Evolutionary conservation across 352 stramenopile species (phyloP), one percentile per base, ranked within the genome.

Genomic region (Phytophthora brassicae): DNA sequence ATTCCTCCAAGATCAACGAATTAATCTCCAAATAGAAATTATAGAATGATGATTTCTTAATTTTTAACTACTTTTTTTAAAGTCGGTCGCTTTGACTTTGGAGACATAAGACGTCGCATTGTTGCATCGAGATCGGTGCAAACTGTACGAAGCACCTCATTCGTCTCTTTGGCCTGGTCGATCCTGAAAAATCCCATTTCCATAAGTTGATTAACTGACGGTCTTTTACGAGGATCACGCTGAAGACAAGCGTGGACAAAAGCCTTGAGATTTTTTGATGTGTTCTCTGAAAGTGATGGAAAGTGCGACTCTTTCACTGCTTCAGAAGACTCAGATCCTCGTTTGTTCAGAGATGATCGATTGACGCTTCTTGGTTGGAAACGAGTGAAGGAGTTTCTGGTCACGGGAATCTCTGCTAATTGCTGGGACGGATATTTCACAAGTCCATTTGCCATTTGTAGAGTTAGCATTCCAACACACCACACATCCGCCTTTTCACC

Each of bases 1-100:
- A 92, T 51, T 72, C 81, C 17, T 86, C 79, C 53, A 92, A 92
- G 61, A 86, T 92, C 52, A 86, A 86, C 43, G 79, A 89, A 2
- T 70, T 92, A 26, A 88, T 91, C 22, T 70, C 74, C 35, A 70
- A 72, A 54, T 72, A 60, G 55, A 54, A 51, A 26, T n/a, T 36
- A 36, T n/a, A n/a, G n/a, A n/a, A n/a, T n/a, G n/a, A n/a, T n/a
- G n/a, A n/a, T n/a, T 23, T 16, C 26, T 31, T 8, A 9, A 31
- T 8, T 31, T 31, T 8, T 4, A 31, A 31, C 4, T 31, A 31
- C 26, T 31, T 31, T 16, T 26, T 35, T 67, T n/a, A 44, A 46
- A 22, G 51, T 67, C 1, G 43, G 51, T 41, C 51, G 51, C 14
- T 62, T 11, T 16, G 56, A 29, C 11, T 55, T 52, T 3, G 56